Evolutionary conservation across 768 basidiomycete species (phyloP).

Genomic region (Krasilnikovozyma curviuscula): DNA sequence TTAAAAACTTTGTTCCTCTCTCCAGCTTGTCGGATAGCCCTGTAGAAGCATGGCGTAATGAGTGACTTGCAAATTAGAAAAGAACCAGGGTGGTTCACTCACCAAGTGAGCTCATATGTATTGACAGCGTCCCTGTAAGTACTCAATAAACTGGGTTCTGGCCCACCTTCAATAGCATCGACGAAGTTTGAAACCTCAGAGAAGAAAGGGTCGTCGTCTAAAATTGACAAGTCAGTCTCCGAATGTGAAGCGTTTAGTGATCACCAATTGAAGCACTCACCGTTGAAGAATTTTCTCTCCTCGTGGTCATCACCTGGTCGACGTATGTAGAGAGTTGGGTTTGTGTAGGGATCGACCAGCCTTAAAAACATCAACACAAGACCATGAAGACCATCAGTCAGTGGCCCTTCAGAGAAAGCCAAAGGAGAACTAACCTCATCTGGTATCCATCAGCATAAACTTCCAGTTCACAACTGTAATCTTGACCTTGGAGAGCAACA

Average conservation of each 20-base stretch:
- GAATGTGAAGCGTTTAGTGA: constrained; percentile 39
- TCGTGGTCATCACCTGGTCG: constrained; percentile 27
- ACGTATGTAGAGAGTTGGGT: constrained; percentile 70
- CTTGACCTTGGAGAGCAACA: constrained; percentile 71
- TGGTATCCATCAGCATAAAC: constrained; percentile 83
- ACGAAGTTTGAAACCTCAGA: constrained; percentile 79
- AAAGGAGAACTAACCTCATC: constrained; percentile 16
- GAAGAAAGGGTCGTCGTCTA: constrained; percentile 32
- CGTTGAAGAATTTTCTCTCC: constrained; percentile 22
- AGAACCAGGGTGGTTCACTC: neutral
- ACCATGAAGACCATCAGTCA: neutral
- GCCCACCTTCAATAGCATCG: constrained; percentile 68
- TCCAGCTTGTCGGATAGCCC: too few relatives aligned
- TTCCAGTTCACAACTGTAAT: constrained; percentile 89
- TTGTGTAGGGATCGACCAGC: constrained; percentile 66
- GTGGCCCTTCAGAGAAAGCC: neutral
- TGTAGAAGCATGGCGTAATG: too few relatives aligned
- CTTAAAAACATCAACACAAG: constrained; percentile 12
- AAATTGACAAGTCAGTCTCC: neutral
- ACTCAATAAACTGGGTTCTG: constrained; percentile 60
- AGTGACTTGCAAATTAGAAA: too few relatives aligned
- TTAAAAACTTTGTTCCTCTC: too few relatives aligned
- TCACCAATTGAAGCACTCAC: constrained; percentile 33
- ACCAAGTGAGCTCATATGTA: constrained; percentile 21
- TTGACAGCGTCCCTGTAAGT: constrained; percentile 52